Percentiles rank a stretch among this genome's conserved stretches.
phyloP scores from a whole-genome alignment of 257 asterid species.

The Jacaranda copaia region DNA sequence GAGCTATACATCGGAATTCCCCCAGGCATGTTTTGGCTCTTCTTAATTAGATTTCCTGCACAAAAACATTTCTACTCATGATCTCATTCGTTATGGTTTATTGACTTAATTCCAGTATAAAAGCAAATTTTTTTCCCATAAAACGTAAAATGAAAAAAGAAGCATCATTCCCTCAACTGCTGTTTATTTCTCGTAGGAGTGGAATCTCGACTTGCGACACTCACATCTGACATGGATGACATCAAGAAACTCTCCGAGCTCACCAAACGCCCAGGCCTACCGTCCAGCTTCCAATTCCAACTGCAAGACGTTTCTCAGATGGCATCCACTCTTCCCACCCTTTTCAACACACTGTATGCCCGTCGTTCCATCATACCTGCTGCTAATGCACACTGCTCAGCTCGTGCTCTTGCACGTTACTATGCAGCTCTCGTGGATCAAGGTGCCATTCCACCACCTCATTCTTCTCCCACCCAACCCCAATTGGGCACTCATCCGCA shows the following conservation, averaged over 20 bases:
- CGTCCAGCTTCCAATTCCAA: slow-evolving; percentile 81
- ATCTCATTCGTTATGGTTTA: slow-evolving; percentile 30
- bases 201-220: slow-evolving; percentile 94
- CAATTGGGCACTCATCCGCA: slow-evolving; percentile 80
- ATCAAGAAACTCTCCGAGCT: slow-evolving; percentile 57
- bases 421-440: slow-evolving; percentile 87
- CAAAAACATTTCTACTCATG: not conserved
- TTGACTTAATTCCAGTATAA: slow-evolving; percentile 11
- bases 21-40: slow-evolving; percentile 72
- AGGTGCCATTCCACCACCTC: slow-evolving; percentile 74
- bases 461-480: slow-evolving; percentile 68
- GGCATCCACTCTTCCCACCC: slow-evolving; percentile 69
- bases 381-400: slow-evolving; percentile 96
- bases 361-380: slow-evolving; percentile 95
- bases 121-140: not conserved
- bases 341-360: slow-evolving; percentile 75
- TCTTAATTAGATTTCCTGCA: slow-evolving; percentile 22
- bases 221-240: slow-evolving; percentile 84
- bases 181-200: slow-evolving; percentile 61
- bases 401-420: slow-evolving; percentile 96
- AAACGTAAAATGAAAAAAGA: not conserved
- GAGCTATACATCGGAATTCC: slow-evolving; percentile 97
- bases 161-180: not conserved
- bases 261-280: slow-evolving; percentile 60
- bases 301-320: slow-evolving; percentile 62